A percentile compares a stretch with the other conserved stretches of the same genome.
Conservation (phyloP, 2,329 filamentous ascomycete species). For the Xylariomycetidae sp. region DNA sequence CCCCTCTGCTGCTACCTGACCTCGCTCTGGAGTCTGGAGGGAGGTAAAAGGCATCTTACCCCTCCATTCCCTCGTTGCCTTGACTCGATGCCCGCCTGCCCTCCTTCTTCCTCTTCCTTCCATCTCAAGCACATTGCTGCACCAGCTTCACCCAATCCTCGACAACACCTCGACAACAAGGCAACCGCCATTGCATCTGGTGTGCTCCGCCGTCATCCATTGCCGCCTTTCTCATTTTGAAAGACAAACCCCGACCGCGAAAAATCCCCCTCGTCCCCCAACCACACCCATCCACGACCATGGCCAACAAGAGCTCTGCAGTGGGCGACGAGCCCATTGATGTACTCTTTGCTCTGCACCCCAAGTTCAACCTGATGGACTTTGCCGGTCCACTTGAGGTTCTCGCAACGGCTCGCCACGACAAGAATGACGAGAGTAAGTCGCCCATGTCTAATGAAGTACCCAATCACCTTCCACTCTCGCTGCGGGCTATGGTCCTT, state of each 20-base stretch:
- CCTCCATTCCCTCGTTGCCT: constrained; percentile 18
- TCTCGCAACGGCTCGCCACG: constrained; percentile 44
- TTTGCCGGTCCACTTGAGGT: constrained; percentile 51
- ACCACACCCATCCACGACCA: constrained; percentile 24
- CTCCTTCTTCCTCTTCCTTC: constrained; percentile 9
- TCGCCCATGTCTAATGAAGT: constrained; percentile 9
- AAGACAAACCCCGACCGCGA: too few species aligned
- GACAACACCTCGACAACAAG: too few species aligned
- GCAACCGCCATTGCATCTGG: too few species aligned
- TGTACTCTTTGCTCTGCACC: constrained; percentile 54
- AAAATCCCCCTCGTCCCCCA: constrained; percentile 9
- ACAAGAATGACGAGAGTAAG: constrained; percentile 48
- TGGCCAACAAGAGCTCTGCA: constrained; percentile 54
- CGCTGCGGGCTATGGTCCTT: too few species aligned
- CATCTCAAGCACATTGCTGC: constrained; percentile 10
- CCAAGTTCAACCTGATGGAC: constrained; percentile 55
- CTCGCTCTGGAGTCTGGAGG: too few species aligned
- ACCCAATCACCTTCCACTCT: constrained; percentile 2
- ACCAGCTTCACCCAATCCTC: too few species aligned
- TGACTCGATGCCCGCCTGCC: constrained; percentile 11
- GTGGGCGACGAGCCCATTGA: constrained; percentile 54
- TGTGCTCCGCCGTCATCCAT: constrained; percentile 1
- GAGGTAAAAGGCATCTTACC: too few species aligned
- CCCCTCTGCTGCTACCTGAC: constrained; percentile 5
- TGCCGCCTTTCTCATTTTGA: constrained; percentile 3